A percentile compares a stretch with the other conserved stretches of the same genome.
These are phyloP conservation scores for Herpetomonas tarakana DNA, from an alignment of 208 protist species.

Conservation along the genomic window DNA sequence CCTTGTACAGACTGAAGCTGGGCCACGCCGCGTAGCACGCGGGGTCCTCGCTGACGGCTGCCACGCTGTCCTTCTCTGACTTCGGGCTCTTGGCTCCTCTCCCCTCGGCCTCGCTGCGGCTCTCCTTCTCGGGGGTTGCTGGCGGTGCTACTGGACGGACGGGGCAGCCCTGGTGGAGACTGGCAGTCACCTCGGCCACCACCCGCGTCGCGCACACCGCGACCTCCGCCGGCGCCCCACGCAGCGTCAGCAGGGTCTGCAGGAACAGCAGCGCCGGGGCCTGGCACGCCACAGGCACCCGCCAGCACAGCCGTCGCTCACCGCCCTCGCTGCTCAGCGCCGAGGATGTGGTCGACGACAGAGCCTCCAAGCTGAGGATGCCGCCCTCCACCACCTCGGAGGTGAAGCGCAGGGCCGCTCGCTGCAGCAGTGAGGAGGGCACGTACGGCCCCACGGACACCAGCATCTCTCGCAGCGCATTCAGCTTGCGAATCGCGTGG, in stretches of 20 bases:
- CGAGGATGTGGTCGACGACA: neutral
- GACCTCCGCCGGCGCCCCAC: constrained; percentile 25
- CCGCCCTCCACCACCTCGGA: constrained; percentile 53
- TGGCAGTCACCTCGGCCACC: constrained; percentile 12
- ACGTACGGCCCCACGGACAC: constrained; percentile 39
- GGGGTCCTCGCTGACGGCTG: neutral
- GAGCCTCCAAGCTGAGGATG: constrained; percentile 19
- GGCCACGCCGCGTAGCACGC: neutral
- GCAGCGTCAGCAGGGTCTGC: constrained; percentile 6
- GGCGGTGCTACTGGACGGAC: neutral
- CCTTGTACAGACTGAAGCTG: constrained; percentile 7
- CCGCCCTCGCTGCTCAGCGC: neutral
- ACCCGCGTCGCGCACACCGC: constrained; percentile 15
- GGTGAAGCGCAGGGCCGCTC: constrained; percentile 38
- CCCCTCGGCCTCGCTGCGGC: neutral
- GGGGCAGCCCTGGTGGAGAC: constrained; percentile 30
- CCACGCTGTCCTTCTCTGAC: neutral
- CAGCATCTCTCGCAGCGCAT: constrained; percentile 39
- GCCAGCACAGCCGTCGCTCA: neutral
- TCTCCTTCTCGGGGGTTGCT: neutral
- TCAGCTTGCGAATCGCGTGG: constrained; percentile 30
- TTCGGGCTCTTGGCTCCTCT: neutral
- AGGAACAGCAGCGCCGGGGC: constrained; percentile 13
- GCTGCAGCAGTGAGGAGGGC: constrained; percentile 33
- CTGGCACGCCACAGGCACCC: neutral